Base-by-base conservation (phyloP, 257 asterid species). In the Solanum chmielewskii region DNA sequence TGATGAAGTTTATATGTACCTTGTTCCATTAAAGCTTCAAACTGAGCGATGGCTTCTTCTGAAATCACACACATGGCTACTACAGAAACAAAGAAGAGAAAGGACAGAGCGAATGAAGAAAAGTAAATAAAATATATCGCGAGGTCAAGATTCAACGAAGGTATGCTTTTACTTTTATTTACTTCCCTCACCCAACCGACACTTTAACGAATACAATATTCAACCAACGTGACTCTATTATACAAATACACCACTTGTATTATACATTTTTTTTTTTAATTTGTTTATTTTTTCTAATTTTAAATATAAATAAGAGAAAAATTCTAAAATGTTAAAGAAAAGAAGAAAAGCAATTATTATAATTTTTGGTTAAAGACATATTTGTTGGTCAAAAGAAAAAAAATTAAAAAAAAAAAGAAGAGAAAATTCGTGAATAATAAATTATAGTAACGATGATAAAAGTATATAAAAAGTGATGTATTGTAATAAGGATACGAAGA, bases 21-120 rank as follows among this genome's bases (percentile, higher is more conserved):
- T 91, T 92, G 92, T 74, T 92, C 92, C 91, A 94, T 92, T 42
- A 93, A 85, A 18, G 90, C 92, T 87, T 89, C 91, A 90, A 94
- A 91, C n/a, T 92, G 96, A 42, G 60, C 41, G 83, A 94, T 91
- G 89, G 95, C 82, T 89, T 94, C 95, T 88, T 90, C 92, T 13
- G 96, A 93, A 92, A 92, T 92, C 93, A 92, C 93, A 85, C 93
- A 90, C 98, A 94, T 94, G 73, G 83, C 66, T 59, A 10, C 47
- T 42, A 60, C 68, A 60, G 68, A 60, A 60, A 60, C 68, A 21
- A 0, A 59, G 66, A 56, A 59, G 27, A 59, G 27, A 21, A 27
- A 59, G 12, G 3, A 59, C 88, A 88, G 91, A 81, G 25, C 5
- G 5, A 25, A 12, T 31, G 23, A 69, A 64, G 13, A 64, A 66